phyloP scores from a whole-genome alignment of 768 basidiomycete species.

The Pleurotus ostreatus region DNA sequence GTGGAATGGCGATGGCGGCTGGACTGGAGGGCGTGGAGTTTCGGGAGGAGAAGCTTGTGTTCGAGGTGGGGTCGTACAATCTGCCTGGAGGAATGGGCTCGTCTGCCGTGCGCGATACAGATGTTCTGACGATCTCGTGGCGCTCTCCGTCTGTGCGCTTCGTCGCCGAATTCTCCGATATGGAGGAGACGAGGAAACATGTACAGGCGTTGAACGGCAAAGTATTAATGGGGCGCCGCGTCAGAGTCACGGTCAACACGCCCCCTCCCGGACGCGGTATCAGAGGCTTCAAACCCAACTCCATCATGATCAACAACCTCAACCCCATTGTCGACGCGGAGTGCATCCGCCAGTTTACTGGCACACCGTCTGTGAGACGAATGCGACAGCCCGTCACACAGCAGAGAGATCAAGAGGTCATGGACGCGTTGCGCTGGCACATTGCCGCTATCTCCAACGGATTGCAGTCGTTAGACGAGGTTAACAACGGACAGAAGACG shows the following conservation, averaged over 20 bases:
- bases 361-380: slow-evolving; percentile 20
- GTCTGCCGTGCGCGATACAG: slow-evolving; percentile 23
- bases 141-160: slow-evolving; percentile 39
- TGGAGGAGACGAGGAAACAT: slow-evolving; percentile 28
- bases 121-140: slow-evolving; percentile 51
- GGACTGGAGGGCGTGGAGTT: slow-evolving; percentile 50
- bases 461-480: slow-evolving; percentile 22
- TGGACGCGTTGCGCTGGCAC: slow-evolving; percentile 17
- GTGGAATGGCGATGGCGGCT: slow-evolving; percentile 35
- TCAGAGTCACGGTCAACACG: slow-evolving; percentile 40
- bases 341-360: slow-evolving; percentile 26
- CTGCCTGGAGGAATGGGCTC: slow-evolving; percentile 38
- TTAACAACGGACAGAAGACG: slow-evolving; percentile 11
- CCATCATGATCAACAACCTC: slow-evolving; percentile 42
- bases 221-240: slow-evolving; percentile 32
- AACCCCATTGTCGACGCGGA: slow-evolving; percentile 21
- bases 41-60: slow-evolving; percentile 33
- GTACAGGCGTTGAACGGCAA: slow-evolving; percentile 31
- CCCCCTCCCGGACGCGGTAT: slow-evolving; percentile 27
- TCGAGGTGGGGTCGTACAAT: slow-evolving; percentile 38
- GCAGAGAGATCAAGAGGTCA: slow-evolving; percentile 18
- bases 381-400: slow-evolving; percentile 13
- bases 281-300: slow-evolving; percentile 21
- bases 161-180: slow-evolving; percentile 36
- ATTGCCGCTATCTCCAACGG: slow-evolving; percentile 6